Evolutionary conservation across 345 rosid species (phyloP).

Genomic region (Rhizophora apiculata): DNA sequence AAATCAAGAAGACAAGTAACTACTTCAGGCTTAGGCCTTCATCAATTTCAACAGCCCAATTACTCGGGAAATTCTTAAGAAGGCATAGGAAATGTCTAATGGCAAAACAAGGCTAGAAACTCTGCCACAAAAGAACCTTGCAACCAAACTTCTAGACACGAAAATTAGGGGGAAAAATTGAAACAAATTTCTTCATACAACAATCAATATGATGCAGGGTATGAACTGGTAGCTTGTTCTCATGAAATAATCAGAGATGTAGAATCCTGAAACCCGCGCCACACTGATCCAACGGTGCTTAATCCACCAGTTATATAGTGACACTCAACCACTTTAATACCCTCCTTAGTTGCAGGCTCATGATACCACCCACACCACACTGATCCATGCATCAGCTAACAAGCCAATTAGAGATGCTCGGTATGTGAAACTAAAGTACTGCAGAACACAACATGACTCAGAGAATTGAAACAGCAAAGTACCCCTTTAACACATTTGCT

Average conservation of each 20-base stretch:
- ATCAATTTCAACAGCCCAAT: not conserved
- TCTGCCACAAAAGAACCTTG: not conserved
- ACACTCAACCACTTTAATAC: too few species aligned
- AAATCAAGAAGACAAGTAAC: too few species aligned
- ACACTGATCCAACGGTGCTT: too few species aligned
- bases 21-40: not conserved
- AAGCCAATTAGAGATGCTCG: not conserved
- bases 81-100: not conserved
- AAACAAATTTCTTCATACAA: too few species aligned
- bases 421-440: not conserved
- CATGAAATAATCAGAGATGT: too few species aligned
- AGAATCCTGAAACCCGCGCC: too few species aligned
- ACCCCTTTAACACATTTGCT: not conserved
- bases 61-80: not conserved
- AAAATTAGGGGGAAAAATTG: too few species aligned
- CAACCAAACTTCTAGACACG: not conserved
- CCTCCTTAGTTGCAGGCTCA: not conserved
- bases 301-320: too few species aligned
- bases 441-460: not conserved
- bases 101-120: not conserved
- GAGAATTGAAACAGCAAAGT: not conserved
- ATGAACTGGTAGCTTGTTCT: too few species aligned
- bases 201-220: too few species aligned
- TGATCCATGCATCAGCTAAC: not conserved
- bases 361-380: not conserved